Evolutionary conservation across 108 stramenopile genomes (phyloP).

Genomic region (Chaetoceros muelleri): DNA sequence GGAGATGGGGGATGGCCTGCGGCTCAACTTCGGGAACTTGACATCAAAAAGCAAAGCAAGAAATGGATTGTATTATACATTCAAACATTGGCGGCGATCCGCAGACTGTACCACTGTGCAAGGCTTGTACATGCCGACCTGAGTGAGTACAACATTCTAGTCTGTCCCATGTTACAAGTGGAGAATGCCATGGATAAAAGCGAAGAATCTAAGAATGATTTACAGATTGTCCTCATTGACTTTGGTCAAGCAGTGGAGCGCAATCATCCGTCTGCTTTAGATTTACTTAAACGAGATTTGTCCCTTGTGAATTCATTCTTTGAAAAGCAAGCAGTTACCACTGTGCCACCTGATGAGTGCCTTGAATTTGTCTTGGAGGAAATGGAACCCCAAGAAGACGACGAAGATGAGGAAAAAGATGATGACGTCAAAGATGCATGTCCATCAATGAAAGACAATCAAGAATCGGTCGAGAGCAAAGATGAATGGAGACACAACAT

Average conservation of each 20-base stretch:
- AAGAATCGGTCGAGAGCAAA: neutral
- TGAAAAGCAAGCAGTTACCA: slow-evolving; percentile 32
- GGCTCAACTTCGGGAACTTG: slow-evolving; percentile 62
- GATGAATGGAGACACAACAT: slow-evolving; percentile 10
- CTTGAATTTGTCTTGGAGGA: slow-evolving; percentile 27
- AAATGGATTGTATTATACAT: slow-evolving; percentile 52
- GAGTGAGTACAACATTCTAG: slow-evolving; percentile 73
- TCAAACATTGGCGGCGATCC: slow-evolving; percentile 55
- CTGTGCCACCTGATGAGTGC: slow-evolving; percentile 13
- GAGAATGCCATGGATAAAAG: slow-evolving; percentile 11
- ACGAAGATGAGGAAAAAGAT: neutral
- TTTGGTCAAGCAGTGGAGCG: slow-evolving; percentile 73
- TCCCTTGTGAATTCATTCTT: slow-evolving; percentile 48
- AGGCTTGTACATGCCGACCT: slow-evolving; percentile 68
- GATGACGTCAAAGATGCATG: neutral
- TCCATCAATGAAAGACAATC: neutral
- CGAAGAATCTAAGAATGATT: slow-evolving; percentile 14
- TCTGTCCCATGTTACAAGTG: slow-evolving; percentile 37
- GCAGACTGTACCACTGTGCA: slow-evolving; percentile 42
- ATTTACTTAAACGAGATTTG: slow-evolving; percentile 45
- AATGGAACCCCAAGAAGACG: slow-evolving; percentile 1
- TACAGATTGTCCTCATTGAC: slow-evolving; percentile 69
- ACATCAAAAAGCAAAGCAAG: slow-evolving; percentile 44
- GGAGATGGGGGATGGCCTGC: slow-evolving; percentile 77
- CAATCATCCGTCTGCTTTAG: slow-evolving; percentile 38